Base-by-base conservation (phyloP, 2,329 filamentous ascomycete species). In the Xylaria sp. region DNA sequence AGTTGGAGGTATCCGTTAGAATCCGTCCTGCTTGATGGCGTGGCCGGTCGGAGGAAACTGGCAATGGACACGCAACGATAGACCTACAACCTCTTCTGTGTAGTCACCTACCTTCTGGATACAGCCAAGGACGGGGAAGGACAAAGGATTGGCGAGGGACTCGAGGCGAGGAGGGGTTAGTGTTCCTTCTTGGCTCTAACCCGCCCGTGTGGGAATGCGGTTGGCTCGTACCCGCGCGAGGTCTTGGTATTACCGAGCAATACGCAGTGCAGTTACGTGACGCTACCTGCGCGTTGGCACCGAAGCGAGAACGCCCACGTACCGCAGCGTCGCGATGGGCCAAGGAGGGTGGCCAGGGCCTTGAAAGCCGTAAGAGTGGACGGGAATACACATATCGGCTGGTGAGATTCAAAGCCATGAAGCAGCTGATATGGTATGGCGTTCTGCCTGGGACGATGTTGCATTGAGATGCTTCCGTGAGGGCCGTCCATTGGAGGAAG, bases 121-220 rank as follows among this genome's bases (percentile, higher is more conserved):
- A 49, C 16, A 50, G 56, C 52, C 51, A 60, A 49, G 50, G 52
- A 40, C 24, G 37, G 48, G 45, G 22, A 37, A 47, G 40, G 39
- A 16, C 40, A 44, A 52, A 49, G 54, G 49, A 56, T 58, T 54
- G 50, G 43, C 37, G 44, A 52, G 43, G 40, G 51, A 19, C 44
- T 51, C 37, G 45, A 44, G 42, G 40, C 44, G 48, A 55, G 19
- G 50, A 59, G 52, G 58, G 52, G 58, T 47, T 52, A 49, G 43
- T 59, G 50, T 59, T 44, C 39, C 39, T 56, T 58, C 58, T 61
- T 61, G 58, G 58, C 58, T 46, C 43, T 48, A 59, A 59, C 58
- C 58, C 58, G 56, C 55, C 48, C 24, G 55, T 52, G 55, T 61
- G 56, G 58, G 50, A 61, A 46, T 48, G 52, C 55, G 50, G 58